Evolutionary conservation across 2,329 filamentous ascomycete species (phyloP).

Genomic region (Clonostachys chloroleuca): DNA sequence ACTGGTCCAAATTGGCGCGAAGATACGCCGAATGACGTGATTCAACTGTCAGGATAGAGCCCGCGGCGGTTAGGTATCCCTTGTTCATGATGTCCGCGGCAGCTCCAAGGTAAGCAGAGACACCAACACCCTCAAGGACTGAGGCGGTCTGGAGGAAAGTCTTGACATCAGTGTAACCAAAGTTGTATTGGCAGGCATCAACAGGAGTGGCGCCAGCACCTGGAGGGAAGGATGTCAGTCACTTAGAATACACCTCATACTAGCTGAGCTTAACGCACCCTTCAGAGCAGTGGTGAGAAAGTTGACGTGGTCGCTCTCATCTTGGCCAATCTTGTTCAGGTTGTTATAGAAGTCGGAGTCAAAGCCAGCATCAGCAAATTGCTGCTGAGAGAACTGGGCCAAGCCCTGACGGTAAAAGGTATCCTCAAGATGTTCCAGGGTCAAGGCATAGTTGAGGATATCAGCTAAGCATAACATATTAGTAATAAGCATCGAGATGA

Average conservation of each 20-base stretch:
- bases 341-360: conserved; percentile 50
- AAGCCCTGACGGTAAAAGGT: conserved; percentile 60
- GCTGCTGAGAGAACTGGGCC: conserved; percentile 45
- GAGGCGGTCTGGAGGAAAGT: conserved; percentile 56
- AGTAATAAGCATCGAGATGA: no score
- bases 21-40: conserved; percentile 59
- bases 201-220: conserved; percentile 42
- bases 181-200: conserved; percentile 50
- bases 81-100: conserved; percentile 55
- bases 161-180: conserved; percentile 55
- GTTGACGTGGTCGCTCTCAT: conserved; percentile 51
- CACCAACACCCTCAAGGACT: conserved; percentile 62
- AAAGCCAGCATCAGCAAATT: conserved; percentile 49
- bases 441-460: conserved; percentile 42
- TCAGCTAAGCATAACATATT: conserved; percentile 3
- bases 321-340: conserved; percentile 47
- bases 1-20: conserved; percentile 39
- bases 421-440: conserved; percentile 54
- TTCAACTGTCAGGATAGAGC: conserved; percentile 59
- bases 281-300: conserved; percentile 43
- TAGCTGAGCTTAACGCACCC: conserved; percentile 3
- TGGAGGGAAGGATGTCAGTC: not conserved
- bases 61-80: conserved; percentile 54
- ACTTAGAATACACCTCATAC: not conserved
- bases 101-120: conserved; percentile 60